These are phyloP conservation scores for Eucalyptus viminalis DNA, from an alignment of 345 rosid species.

Conservation along the genomic window DNA sequence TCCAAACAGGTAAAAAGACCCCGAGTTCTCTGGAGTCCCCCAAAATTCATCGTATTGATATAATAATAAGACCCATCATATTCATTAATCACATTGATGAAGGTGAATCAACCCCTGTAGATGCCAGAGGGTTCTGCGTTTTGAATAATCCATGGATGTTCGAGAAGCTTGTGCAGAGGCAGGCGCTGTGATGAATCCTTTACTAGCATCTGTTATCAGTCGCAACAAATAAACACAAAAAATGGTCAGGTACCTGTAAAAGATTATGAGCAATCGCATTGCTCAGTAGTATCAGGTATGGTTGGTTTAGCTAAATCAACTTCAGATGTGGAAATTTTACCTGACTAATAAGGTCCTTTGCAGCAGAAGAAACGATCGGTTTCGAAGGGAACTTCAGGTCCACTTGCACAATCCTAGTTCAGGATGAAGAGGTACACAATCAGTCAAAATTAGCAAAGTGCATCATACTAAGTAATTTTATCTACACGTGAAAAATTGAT, in stretches of 20 bases:
- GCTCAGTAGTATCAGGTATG: too few species aligned
- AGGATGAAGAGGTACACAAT: background rate
- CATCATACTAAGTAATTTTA: background rate
- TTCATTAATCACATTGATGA: background rate
- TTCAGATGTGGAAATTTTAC: constrained; percentile 6
- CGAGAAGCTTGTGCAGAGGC: constrained; percentile 79
- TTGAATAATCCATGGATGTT: constrained; percentile 95
- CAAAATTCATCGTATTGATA: background rate
- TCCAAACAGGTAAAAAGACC: background rate
- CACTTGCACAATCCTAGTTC: constrained; percentile 84
- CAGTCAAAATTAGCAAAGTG: background rate
- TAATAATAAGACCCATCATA: background rate
- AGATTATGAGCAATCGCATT: too few species aligned
- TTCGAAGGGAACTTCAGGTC: constrained; percentile 87
- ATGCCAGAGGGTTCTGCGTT: constrained; percentile 91
- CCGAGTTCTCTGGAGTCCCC: background rate
- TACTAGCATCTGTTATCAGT: constrained; percentile 68
- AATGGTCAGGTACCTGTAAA: background rate
- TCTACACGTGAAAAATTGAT: background rate
- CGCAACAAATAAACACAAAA: background rate
- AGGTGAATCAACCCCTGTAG: constrained; percentile 31
- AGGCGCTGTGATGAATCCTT: constrained; percentile 77
- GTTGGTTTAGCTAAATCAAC: background rate
- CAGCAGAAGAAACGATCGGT: constrained; percentile 81
- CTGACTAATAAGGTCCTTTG: constrained; percentile 90